Evolutionary conservation across 2,329 filamentous ascomycete species (phyloP), one percentile per base, ranked within the genome.

Genomic region (Ploettnerulaceae sp.): DNA sequence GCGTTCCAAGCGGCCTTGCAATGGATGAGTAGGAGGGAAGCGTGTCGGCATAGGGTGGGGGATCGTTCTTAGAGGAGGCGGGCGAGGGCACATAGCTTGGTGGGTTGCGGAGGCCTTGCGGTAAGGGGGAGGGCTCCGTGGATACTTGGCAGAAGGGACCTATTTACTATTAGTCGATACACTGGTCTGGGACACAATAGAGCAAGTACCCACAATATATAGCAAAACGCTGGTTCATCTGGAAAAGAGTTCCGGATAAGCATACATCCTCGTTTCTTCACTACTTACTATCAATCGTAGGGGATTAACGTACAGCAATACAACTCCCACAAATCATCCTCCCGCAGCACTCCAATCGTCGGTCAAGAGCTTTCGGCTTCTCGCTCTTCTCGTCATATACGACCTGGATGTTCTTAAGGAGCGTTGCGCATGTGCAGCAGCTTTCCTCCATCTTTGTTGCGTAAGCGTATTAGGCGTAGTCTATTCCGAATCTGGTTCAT

Each of bases 71-170:
- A 53, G 42, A 59, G n/a, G 35, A 49, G 6, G 56, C 52, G n/a
- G 57, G 51, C 1, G 48, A 28, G 5, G 55, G 45, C 59, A 71
- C 68, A 69, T 89, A 89, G 8, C 77, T 71, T 1, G 84, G 84
- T n/a, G 84, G 83, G 49, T 84, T 77, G 59, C 73, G 76, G 18
- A 88, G 71, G 8, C 82, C 80, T 66, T 81, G 80, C 1, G 80
- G 76, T 37, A 81, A 71, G 3, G 81, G 65, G 6, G 77, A 78
- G 2, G 81, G 78, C 4, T 67, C 69, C 34, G 70, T 75, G 4
- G 82, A 81, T 56, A 88, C 76, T 66, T 91, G 87, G 63, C 87
- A 93, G 65, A 85, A 91, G 0, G 86, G 86, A 61, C 80, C 59
- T 59, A 20, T 31, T 43, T 6, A 35, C 14, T 39, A 12, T 29